phyloP scores from a whole-genome alignment of 2,329 filamentous ascomycete species.

The Sphaceloma murrayae region DNA sequence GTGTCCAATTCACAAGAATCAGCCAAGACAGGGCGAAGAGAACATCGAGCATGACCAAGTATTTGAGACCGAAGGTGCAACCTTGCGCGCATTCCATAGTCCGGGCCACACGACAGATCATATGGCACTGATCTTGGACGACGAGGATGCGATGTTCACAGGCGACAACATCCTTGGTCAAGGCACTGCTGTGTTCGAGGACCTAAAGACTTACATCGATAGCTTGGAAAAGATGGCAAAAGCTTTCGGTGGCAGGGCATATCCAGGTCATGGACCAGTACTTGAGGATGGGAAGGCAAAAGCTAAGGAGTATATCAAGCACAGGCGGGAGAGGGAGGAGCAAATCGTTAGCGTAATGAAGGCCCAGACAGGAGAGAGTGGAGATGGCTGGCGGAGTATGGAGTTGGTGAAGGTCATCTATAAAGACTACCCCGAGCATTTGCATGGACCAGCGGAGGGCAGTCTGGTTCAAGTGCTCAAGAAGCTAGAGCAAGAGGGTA shows the following conservation, averaged over 20 bases:
- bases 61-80: constrained; percentile 52
- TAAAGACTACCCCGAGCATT: constrained; percentile 60
- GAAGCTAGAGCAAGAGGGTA: constrained; percentile 69
- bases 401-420: constrained; percentile 88
- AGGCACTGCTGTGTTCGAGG: constrained; percentile 76
- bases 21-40: constrained; percentile 43
- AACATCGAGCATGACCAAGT: constrained; percentile 49
- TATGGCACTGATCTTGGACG: constrained; percentile 64
- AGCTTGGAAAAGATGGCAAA: constrained; percentile 61
- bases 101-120: constrained; percentile 78
- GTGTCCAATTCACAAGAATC: constrained; percentile 56
- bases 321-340: constrained; percentile 68
- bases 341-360: constrained; percentile 60
- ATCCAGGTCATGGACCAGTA: constrained; percentile 79
- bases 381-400: constrained; percentile 55
- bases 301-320: constrained; percentile 73
- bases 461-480: constrained; percentile 69
- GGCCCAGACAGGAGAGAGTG: constrained; percentile 23
- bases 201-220: constrained; percentile 57
- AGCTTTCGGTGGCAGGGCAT: constrained; percentile 57
- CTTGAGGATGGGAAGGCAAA: constrained; percentile 62
- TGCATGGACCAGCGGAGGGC: constrained; percentile 66
- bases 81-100: constrained; percentile 55
- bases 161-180: constrained; percentile 84
- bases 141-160: constrained; percentile 76